Percentiles rank a stretch among this genome's conserved stretches.
Evolutionary conservation across 768 basidiomycete genomes (phyloP).

Genomic region (Rhodotorula graminis): DNA sequence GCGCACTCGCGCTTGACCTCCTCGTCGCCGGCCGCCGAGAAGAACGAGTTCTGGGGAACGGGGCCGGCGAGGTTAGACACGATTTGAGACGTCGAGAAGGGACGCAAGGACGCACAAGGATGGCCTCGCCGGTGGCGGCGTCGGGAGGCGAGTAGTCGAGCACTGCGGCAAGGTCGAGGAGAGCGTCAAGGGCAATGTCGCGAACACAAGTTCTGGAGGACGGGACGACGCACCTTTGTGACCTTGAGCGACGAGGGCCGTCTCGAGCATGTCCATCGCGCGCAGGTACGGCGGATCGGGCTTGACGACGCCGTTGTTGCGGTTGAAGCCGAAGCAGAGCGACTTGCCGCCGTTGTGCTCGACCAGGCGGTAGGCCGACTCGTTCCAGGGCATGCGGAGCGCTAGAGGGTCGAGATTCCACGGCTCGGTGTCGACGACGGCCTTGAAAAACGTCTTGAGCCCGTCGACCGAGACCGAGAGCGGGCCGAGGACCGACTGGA

Average conservation of each 20-base stretch:
- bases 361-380: conserved; percentile 57
- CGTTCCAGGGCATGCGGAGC: conserved; percentile 59
- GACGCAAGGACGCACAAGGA: conserved; percentile 46
- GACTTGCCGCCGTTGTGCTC: conserved; percentile 58
- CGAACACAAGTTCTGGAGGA: background rate
- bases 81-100: background rate
- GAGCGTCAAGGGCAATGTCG: too few relatives aligned
- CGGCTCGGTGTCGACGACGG: conserved; percentile 58
- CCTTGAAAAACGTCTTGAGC: conserved; percentile 64
- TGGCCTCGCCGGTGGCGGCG: conserved; percentile 53
- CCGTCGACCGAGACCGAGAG: conserved; percentile 58
- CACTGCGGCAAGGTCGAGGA: conserved; percentile 49
- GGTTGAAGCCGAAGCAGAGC: conserved; percentile 57
- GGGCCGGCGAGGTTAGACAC: too few relatives aligned
- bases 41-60: conserved; percentile 11
- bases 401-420: conserved; percentile 65
- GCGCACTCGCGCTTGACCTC: conserved; percentile 48
- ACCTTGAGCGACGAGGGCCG: conserved; percentile 59
- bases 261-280: conserved; percentile 57
- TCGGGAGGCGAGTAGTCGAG: conserved; percentile 64
- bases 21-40: conserved; percentile 49
- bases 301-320: conserved; percentile 58
- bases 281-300: conserved; percentile 65
- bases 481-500: conserved; percentile 71
- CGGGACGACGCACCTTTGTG: conserved; percentile 53